phyloP scores from a whole-genome alignment of 345 rosid species.

The Salix caprea region DNA sequence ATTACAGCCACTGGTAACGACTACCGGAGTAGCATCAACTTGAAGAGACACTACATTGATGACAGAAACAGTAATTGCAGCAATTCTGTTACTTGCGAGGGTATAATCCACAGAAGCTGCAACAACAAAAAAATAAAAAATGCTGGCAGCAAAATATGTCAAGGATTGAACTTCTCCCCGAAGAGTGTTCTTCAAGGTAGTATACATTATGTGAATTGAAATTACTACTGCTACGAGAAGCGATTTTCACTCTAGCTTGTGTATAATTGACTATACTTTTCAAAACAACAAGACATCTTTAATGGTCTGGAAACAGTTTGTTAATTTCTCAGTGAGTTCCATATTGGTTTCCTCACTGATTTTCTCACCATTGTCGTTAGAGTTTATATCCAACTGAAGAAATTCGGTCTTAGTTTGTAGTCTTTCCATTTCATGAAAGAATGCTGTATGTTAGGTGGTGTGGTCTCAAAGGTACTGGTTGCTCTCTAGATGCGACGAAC shows the following conservation, averaged over 20 bases:
- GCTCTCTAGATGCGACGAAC: no score
- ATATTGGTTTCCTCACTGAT: no score
- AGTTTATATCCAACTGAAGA: no score
- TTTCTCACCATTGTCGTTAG: no score
- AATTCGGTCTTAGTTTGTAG: no score
- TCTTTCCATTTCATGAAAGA: no score
- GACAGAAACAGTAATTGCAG: slow-evolving; percentile 21
- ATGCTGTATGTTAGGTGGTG: no score
- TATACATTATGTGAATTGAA: not conserved
- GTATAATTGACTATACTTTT: no score
- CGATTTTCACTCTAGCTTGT: not conserved
- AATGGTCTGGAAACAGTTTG: no score
- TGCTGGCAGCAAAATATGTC: slow-evolving; percentile 19
- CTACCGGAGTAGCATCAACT: not conserved
- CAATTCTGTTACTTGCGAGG: slow-evolving; percentile 5
- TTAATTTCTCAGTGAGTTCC: no score
- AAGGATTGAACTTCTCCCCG: slow-evolving; percentile 41
- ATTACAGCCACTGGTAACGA: not conserved
- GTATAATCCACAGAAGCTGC: slow-evolving; percentile 9
- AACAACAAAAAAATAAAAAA: slow-evolving; percentile 5
- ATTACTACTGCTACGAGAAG: not conserved
- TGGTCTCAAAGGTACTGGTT: no score
- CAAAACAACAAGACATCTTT: no score
- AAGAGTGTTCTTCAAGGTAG: slow-evolving; percentile 69
- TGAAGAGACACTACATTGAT: slow-evolving; percentile 7